Percentiles rank a stretch among this genome's conserved stretches.
phyloP scores from a whole-genome alignment of 345 rosid species.

The Laguncularia racemosa region DNA sequence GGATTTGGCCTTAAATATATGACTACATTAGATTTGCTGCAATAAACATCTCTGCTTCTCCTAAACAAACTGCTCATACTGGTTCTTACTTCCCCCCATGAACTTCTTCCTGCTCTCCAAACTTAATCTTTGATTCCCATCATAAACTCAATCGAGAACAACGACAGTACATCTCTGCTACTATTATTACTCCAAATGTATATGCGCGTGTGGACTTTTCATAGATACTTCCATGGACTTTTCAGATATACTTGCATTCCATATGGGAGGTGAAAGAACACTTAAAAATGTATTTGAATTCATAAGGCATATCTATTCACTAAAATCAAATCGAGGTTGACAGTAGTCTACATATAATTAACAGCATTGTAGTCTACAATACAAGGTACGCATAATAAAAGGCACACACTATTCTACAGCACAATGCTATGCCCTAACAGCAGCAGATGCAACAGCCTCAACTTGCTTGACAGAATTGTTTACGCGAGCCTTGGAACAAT shows the following conservation, averaged over 20 bases:
- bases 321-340: neutral
- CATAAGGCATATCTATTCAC: neutral
- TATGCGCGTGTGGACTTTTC: neutral
- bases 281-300: neutral
- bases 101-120: too few relatives aligned
- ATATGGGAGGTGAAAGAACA: conserved; percentile 5
- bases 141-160: neutral
- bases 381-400: neutral
- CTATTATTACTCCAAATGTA: too few relatives aligned
- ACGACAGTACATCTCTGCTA: neutral
- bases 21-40: too few relatives aligned
- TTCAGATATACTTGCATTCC: neutral
- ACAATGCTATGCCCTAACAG: neutral
- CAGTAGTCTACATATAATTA: neutral
- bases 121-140: neutral
- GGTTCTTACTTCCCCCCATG: too few relatives aligned
- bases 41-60: too few relatives aligned
- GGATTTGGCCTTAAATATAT: too few relatives aligned
- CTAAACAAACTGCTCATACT: too few relatives aligned
- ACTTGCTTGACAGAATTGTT: neutral
- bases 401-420: neutral
- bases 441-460: neutral
- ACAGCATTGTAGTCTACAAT: neutral
- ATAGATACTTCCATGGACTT: too few relatives aligned
- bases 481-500: too few relatives aligned